Evolutionary conservation across 345 rosid species (phyloP).

Genomic region (Eucalyptus tenuipes): DNA sequence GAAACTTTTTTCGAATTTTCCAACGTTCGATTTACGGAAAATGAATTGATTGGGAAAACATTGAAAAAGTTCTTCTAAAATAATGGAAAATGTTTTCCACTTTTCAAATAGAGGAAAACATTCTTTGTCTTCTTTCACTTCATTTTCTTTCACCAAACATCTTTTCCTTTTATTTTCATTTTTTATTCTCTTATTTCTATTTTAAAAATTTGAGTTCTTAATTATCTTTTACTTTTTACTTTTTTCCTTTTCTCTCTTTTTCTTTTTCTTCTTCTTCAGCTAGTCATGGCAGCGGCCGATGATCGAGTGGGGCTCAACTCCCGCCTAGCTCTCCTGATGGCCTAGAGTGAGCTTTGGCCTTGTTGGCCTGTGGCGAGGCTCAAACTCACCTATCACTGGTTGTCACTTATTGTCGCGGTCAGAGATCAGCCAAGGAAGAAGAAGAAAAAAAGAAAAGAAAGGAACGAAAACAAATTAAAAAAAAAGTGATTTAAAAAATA

Average conservation of each 20-base stretch:
- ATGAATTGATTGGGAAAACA: no score
- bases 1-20: no score
- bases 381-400: fast-evolving
- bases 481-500: no score
- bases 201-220: fast-evolving
- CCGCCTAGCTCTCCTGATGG: fast-evolving
- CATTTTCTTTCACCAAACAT: no score
- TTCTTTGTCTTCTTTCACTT: no score
- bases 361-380: fast-evolving
- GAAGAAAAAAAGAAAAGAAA: fast-evolving
- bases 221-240: no score
- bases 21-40: fast-evolving
- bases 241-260: fast-evolving
- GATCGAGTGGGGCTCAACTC: fast-evolving
- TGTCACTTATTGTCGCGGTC: fast-evolving
- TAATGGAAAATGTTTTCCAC: no score
- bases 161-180: no score
- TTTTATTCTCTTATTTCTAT: no score
- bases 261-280: no score
- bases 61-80: fast-evolving
- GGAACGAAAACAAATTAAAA: no score
- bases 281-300: fast-evolving
- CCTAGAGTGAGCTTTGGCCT: fast-evolving
- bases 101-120: no score
- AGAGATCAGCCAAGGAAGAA: fast-evolving